Conservation (phyloP, 163 green algal species). For the Scenedesmus sp. region DNA sequence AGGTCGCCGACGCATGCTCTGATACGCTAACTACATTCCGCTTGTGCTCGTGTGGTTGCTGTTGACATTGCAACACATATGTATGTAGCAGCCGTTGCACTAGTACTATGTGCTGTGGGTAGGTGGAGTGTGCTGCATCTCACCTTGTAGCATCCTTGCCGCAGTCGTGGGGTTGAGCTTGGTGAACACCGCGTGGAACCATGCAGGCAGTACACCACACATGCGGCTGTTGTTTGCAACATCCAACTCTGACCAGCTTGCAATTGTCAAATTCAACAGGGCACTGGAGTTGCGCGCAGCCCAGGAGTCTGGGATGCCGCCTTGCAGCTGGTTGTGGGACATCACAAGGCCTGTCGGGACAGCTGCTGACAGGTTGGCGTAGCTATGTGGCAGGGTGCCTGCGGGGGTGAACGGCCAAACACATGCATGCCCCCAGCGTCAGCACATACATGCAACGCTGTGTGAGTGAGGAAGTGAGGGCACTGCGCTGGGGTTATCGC, state of each 20-base stretch:
- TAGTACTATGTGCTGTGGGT: too few species aligned
- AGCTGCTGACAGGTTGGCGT: background rate
- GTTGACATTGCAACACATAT: too few species aligned
- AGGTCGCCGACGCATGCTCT: background rate
- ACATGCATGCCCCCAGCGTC: too few species aligned
- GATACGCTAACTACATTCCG: background rate
- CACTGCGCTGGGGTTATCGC: too few species aligned
- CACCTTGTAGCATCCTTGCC: background rate
- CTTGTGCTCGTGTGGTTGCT: too few species aligned
- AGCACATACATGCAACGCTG: too few species aligned
- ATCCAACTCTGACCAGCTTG: background rate
- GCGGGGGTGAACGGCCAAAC: too few species aligned
- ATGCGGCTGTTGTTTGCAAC: conserved; percentile 32
- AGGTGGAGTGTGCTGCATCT: background rate
- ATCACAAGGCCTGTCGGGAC: background rate
- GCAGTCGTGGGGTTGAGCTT: background rate
- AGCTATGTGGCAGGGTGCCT: conserved; percentile 11
- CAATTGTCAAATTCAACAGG: background rate
- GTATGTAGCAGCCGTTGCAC: too few species aligned
- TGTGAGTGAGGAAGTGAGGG: too few species aligned
- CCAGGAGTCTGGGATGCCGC: conserved; percentile 5
- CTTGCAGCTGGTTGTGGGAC: conserved; percentile 15
- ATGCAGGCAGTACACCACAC: conserved; percentile 14
- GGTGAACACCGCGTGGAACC: background rate
- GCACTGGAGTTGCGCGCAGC: background rate